Evolutionary conservation across 2,329 filamentous ascomycete genomes (phyloP), one percentile per base, ranked within the genome.

Genomic region (Akanthomyces dipterigenus): DNA sequence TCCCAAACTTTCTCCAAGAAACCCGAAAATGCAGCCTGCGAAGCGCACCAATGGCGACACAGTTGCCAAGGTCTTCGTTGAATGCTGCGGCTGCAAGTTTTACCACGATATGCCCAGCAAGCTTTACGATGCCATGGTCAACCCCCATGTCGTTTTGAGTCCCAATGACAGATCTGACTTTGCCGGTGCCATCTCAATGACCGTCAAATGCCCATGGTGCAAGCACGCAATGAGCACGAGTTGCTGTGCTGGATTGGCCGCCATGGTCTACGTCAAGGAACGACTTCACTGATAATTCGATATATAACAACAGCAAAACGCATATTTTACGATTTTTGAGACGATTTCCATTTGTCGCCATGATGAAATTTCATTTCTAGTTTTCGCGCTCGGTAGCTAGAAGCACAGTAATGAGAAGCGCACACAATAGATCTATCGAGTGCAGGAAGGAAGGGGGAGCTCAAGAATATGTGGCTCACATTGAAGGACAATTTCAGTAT

Each of bases 121-220:
- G 60, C 75, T 88, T 24, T 88, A 88, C 69, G 82, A 86, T 67
- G 84, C 82, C 69, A 87, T 88, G 84, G 80, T 81, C 5, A 81
- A 81, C 64, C 83, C 84, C 0, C 80, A 84, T 51, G 78, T 78
- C 4, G 73, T 84, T 14, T 76, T 87, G 14, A 78, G 79, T 20
- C 53, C 67, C 58, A 80, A 82, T 54, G 76, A 77, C 60, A 71
- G 73, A 34, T 71, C 80, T 6, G 82, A 82, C 0, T 82, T 85
- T 48, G 78, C 78, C 46, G 83, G 83, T 1, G 75, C 80, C 7
- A 78, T 87, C 49, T 84, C 80, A 9, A 86, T 85, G 65, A 83
- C 80, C 68, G 83, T 88, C 28, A 83, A 82, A 65, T 90, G 88
- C 70, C 87, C 87, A 9, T 90, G 88, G 88, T 91, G 88, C 70